Evolutionary conservation across 2,329 filamentous ascomycete genomes (phyloP), one percentile per base, ranked within the genome.

Genomic region (Stylonectria norvegica): DNA sequence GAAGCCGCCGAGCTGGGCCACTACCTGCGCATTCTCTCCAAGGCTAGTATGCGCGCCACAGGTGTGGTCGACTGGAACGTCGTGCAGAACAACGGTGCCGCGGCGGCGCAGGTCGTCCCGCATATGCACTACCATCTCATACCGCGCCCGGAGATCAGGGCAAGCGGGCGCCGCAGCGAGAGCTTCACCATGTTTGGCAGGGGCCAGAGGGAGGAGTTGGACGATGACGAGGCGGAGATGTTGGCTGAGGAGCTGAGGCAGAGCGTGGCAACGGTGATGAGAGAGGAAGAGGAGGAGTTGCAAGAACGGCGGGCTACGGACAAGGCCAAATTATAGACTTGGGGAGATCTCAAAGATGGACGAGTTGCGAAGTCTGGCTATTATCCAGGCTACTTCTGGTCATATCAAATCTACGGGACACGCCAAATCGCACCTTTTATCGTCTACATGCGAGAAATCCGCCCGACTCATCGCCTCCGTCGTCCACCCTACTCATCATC

Each of bases 41-140:
- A 78, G 15, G 86, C 86, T 0, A 73, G 95, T 25, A 76, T 81
- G 20, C 73, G 72, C 36, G 79, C 81, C 1, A 86, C 83, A 3
- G 85, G 83, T 8, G 78, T 88, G 2, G 73, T 73, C 36, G 90
- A 96, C 67, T 97, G 91, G 85, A 98, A 98, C 64, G 81, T 97
- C 20, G 88, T 97, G 40, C 91, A 97, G 70, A 97, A 97, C 62
- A 97, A 96, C 55, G 89, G 91, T 12, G 83, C 83, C 4, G 80
- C 89, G 20, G 91, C 91, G 2, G 89, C 89, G 2, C 91, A 97
- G 68, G 89, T 95, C 12, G 89, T 97, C 2, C 85, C 86, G 16
- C 91, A 97, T 64, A 84, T 94, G 34, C 91, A 98, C 64, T 97
- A 94, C 62, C 93, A 98, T 56, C 77, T 97, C 37, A 94, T 98